A percentile compares a stretch with the other conserved stretches of the same genome.
Evolutionary conservation across 2,329 filamentous ascomycete species (phyloP).

Genomic region (Calonectria naviculata): DNA sequence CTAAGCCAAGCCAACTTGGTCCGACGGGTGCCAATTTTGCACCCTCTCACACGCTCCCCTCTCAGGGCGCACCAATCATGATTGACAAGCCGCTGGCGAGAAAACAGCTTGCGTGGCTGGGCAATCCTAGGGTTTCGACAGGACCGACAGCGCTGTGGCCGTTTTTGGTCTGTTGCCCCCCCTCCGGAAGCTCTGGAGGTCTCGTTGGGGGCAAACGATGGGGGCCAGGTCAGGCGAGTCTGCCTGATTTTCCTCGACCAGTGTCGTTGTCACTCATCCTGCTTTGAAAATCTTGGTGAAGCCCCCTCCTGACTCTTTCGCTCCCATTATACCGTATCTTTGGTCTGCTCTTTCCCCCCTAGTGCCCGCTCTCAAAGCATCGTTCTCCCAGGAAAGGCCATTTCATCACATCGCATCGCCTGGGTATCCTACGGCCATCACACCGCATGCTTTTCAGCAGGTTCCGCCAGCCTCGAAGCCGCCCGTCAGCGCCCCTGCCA

Average conservation of each 20-base stretch:
- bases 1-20: conserved; percentile 18
- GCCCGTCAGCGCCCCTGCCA: conserved; percentile 29
- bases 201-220: conserved; percentile 10
- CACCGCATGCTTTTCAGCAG: conserved; percentile 3
- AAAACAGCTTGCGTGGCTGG: background rate
- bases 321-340: conserved; percentile 38
- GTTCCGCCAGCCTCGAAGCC: conserved; percentile 29
- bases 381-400: conserved; percentile 29
- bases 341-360: conserved; percentile 29
- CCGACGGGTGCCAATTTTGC: conserved; percentile 39
- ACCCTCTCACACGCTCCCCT: conserved; percentile 11
- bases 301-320: conserved; percentile 41
- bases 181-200: no score
- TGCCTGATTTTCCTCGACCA: conserved; percentile 34
- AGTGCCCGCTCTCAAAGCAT: conserved; percentile 35
- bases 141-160: background rate
- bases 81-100: conserved; percentile 6
- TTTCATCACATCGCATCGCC: conserved; percentile 19
- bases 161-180: no score
- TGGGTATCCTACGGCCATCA: background rate
- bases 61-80: background rate
- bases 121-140: background rate
- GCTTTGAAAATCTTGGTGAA: conserved; percentile 44
- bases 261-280: conserved; percentile 38
- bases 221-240: conserved; percentile 27